Base-by-base conservation (phyloP, 2,329 filamentous ascomycete genomes). In the Botrytis galanthina region DNA sequence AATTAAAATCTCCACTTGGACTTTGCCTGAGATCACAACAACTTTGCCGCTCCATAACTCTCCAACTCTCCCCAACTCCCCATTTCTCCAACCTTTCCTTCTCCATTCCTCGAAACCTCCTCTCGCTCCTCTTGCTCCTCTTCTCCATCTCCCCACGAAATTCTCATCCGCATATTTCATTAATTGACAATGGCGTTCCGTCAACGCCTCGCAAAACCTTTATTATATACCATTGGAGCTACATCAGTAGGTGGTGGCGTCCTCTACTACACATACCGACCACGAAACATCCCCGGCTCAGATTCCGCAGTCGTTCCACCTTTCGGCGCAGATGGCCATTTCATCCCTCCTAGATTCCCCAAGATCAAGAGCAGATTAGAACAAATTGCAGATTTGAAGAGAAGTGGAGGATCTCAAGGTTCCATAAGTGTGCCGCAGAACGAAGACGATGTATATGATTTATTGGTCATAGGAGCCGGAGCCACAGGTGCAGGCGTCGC, bases 401-500 rank as follows among this genome's bases (percentile, higher is more conserved):
- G 83, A 71, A 86, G 85, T 73, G 78, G 77, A 80, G 86, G 75
- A 85, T 91, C 77, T 83, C 84, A 83, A 32, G 76, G 75, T 29
- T 82, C 82, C 69, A 81, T 80, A 37, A 80, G 83, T 42, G 74
- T 73, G 2, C 73, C 75, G 35, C 75, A 77, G 42, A 80, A 81
- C 73, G 82, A 84, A 32, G 85, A 84, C 70, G 87, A 87, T 81
- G 72, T 81, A 4, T 93, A 92, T 80, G 91, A 93, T 82, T 84
- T 93, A 77, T 83, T 93, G 74, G 84, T 93, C 75, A 91, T 93
- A 80, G 91, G 91, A 57, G 91, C 88, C 73, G 91, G 91, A 68
- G 91, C 91, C 7, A 93, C 91, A 1, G 91, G 91, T 35, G 86
- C 90, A 48, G 91, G 91, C 73, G 89, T 93, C 76, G 91, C 91